Evolutionary conservation across 768 basidiomycete genomes (phyloP).

Genomic region (Tylopilus rubrobrunneus): DNA sequence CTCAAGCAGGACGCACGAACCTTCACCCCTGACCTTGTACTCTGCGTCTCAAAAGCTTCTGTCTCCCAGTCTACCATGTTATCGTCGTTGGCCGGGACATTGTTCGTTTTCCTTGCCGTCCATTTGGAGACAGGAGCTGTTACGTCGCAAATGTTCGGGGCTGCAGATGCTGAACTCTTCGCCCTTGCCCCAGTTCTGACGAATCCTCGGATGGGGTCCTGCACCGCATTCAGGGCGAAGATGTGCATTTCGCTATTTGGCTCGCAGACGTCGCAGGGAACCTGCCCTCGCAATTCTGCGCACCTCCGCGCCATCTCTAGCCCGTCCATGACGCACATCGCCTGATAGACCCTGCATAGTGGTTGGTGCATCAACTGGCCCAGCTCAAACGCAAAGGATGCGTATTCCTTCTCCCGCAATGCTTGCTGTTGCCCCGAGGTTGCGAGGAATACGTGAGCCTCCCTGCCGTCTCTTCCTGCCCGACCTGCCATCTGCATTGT

Average conservation of each 20-base stretch:
- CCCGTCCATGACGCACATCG: background rate
- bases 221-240: background rate
- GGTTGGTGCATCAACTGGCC: background rate
- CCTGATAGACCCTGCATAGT: background rate
- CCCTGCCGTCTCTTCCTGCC: conserved; percentile 1
- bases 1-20: background rate
- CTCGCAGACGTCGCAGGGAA: background rate
- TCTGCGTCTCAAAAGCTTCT: no score
- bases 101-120: no score
- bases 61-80: no score
- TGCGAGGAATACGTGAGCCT: background rate
- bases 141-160: no score
- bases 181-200: no score
- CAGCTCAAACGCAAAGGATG: background rate
- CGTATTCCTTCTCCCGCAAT: background rate
- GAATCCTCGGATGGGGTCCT: background rate
- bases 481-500: background rate
- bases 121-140: no score
- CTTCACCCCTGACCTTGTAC: background rate
- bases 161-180: no score
- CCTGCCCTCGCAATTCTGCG: background rate
- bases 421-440: background rate
- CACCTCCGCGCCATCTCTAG: background rate
- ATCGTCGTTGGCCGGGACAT: no score
- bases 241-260: background rate